Base-by-base conservation (phyloP, 2,329 filamentous ascomycete species). In the Alternaria ethzedia region DNA sequence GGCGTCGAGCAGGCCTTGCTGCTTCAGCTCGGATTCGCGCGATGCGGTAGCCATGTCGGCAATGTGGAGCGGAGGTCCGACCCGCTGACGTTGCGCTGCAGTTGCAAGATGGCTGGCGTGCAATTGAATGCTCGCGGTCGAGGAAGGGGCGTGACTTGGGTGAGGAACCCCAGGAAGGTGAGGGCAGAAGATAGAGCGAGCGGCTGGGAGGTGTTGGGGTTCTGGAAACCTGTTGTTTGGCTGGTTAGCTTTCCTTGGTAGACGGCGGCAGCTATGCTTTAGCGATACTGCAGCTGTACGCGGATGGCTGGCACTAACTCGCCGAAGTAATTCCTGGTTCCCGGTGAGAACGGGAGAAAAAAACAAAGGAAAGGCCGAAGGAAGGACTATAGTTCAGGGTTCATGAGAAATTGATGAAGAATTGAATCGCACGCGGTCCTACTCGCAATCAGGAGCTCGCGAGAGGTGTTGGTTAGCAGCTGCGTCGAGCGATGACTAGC, bases 1-100 rank as follows among this genome's bases (percentile, higher is more conserved):
- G 63, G 92, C 91, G 76, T 96, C 91, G 64, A 95, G 83, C 68
- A 89, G 91, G 69, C 90, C 92, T 81, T 96, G 90, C 79, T 90
- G 86, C 87, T 94, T 96, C 80, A 93, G 86, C 86, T 97, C 93
- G 63, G 80, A 79, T 61, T 79, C 83, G 55, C 70, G 70, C 60
- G 70, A 59, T 28, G 68, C 62, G 44, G 78, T 75, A 36, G 74
- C 73, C 75, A 78, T 78, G 66, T 54, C 57, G 68, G 70, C 59
- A 54, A 57, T 54, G 57, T 46, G 41, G 50, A 62, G 70, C 57
- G 58, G 59, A 59, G 54, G 58, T 51, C 55, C 51, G 62, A 57
- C 54, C 50, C 51, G 55, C 57, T 51, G 30, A 36, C 49, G 49
- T 44, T 54, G 25, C 44, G 21, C 21, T 28, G 60, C 60, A 45